Conservation (phyloP, 208 protist species). For the Acanthamoeba triangularis region DNA sequence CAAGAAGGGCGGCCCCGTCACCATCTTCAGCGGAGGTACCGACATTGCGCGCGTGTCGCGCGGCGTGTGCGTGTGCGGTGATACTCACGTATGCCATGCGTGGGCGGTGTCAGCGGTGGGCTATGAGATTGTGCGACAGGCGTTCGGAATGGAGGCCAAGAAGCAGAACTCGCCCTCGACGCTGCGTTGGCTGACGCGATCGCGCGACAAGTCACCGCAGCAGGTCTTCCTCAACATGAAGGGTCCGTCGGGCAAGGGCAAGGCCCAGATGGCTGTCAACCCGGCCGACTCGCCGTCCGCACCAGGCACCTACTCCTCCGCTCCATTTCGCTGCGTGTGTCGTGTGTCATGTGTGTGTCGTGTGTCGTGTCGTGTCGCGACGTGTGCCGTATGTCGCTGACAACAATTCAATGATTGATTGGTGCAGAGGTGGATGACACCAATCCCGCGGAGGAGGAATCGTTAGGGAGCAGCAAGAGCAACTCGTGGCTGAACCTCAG, state of each 20-base stretch:
- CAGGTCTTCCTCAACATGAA: constrained; percentile 68
- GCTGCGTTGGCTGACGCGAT: constrained; percentile 15
- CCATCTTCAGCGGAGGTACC: constrained; percentile 52
- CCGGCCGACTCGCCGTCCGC: background rate
- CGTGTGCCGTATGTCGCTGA: no score
- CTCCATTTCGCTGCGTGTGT: background rate
- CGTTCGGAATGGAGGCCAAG: constrained; percentile 38
- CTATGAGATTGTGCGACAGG: background rate
- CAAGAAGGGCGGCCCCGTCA: background rate
- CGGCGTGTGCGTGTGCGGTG: background rate
- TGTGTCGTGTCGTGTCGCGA: no score
- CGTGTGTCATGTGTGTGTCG: no score
- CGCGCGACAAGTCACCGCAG: background rate
- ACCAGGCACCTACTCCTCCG: background rate
- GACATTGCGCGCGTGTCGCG: background rate
- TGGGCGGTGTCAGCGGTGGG: constrained; percentile 59
- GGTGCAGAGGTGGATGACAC: background rate
- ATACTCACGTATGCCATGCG: background rate
- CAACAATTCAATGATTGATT: background rate
- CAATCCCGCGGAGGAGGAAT: constrained; percentile 18
- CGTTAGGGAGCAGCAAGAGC: background rate
- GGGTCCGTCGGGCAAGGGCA: constrained; percentile 43
- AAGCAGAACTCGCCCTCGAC: constrained; percentile 14
- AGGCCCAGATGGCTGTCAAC: constrained; percentile 59
- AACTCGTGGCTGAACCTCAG: constrained; percentile 26